Evolutionary conservation across 768 basidiomycete species (phyloP), one percentile per base, ranked within the genome.

Genomic region (Candolleomyces aberdarensis): DNA sequence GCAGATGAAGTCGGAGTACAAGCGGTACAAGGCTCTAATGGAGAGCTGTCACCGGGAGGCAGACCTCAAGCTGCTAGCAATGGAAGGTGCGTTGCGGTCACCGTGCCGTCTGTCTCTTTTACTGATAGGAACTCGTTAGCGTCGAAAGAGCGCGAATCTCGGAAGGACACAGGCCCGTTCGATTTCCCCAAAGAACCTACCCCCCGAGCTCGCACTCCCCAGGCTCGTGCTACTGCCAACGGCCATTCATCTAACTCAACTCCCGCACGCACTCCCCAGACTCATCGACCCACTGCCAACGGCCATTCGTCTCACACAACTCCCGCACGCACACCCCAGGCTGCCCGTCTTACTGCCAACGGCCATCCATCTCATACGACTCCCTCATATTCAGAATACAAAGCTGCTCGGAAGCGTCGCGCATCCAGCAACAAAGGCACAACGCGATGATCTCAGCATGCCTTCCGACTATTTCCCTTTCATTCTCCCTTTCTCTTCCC

Each of bases 1-100:
- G 29, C 87, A 94, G 76, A 85, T 93, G 80, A 86, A 85, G 67
- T 92, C 89, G 87, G 89, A 92, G 71, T 88, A 92, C 61, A 88
- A 89, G 75, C 83, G 87, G 19, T 93, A 91, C 72, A 85, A 88
- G 39, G 84, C 87, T 31, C 75, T 94, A 58, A 90, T 88, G 82
- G 86, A 91, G 72, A 89, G 88, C 62, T 93, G 91, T 67, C 86
- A 86, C 64, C 80, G 83, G 44, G 90, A 93, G 73, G 92, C 92
- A 22, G 91, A 92, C 64, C 70, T 80, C 10, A 86, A 85, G 71
- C 68, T 88, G 43, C 69, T 87, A 19, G 54, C 54, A 10, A 39
- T 56, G 40, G 85, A 88, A 78, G 85, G 91, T 91, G 52, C 57
- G 74, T 71, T 19, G 44, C 47, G 41, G 5, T 40, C 3, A 52